Conservation (phyloP, 78 protist species). For the Polysphondylium violaceum region DNA sequence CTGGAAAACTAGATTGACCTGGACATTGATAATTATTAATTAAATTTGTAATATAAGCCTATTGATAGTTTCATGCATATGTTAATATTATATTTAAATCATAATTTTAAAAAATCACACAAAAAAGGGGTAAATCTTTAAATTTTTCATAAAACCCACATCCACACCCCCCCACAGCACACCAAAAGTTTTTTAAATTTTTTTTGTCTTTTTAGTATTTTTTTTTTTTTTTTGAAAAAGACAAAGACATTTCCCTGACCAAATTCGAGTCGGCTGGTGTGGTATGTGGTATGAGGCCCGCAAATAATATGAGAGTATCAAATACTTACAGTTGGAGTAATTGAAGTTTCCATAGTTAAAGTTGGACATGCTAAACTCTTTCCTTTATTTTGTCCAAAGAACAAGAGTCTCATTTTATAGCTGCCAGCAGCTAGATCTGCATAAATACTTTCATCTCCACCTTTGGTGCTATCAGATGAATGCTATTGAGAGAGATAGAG, state of each 20-base stretch:
- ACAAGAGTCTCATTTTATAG: slow-evolving; percentile 32
- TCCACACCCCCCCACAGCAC: too few relatives aligned
- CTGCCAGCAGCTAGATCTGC: slow-evolving; percentile 18
- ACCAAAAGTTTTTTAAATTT: too few relatives aligned
- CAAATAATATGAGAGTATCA: too few relatives aligned
- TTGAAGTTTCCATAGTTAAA: slow-evolving; percentile 29
- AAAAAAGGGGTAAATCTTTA: too few relatives aligned
- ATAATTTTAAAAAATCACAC: too few relatives aligned
- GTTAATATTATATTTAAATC: too few relatives aligned
- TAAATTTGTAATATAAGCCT: neutral
- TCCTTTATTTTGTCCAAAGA: slow-evolving; percentile 26
- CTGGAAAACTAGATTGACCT: slow-evolving; percentile 1
- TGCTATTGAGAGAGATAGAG: slow-evolving; percentile 13
- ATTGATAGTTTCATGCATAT: too few relatives aligned
- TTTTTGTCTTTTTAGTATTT: too few relatives aligned
- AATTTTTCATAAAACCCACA: too few relatives aligned
- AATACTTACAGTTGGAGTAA: slow-evolving; percentile 43
- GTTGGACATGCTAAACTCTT: slow-evolving; percentile 38
- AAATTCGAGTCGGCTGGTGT: neutral
- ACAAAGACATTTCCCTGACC: neutral
- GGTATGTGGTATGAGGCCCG: too few relatives aligned
- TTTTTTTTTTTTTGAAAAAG: neutral
- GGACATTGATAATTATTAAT: slow-evolving; percentile 9
- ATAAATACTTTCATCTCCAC: slow-evolving; percentile 37
- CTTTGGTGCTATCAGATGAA: slow-evolving; percentile 54